These are phyloP conservation scores for Rickenella mellea DNA, from an alignment of 768 basidiomycete species.

Conservation along the genomic window DNA sequence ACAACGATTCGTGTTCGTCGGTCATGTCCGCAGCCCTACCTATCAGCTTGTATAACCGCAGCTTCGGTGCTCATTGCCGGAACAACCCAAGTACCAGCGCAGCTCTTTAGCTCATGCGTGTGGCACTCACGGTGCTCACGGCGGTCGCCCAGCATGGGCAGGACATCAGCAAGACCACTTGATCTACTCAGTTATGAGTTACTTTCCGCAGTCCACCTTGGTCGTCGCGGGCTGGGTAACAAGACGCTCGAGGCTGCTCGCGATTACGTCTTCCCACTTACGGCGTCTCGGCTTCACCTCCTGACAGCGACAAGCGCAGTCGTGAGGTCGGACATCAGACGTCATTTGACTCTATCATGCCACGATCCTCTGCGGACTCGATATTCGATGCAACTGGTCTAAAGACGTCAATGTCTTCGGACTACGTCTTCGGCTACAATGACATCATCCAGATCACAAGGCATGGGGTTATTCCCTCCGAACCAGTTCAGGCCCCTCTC, in stretches of 20 bases:
- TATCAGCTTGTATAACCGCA: slow-evolving; percentile 64
- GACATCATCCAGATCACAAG: slow-evolving; percentile 20
- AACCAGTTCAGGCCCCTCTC: slow-evolving; percentile 58
- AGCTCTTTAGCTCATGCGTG: slow-evolving; percentile 52
- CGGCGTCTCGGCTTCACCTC: slow-evolving; percentile 57
- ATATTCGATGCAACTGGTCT: slow-evolving; percentile 56
- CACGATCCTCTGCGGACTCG: slow-evolving; percentile 37
- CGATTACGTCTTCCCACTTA: slow-evolving; percentile 44
- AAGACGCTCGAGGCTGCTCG: slow-evolving; percentile 76
- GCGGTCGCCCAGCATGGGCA: slow-evolving; percentile 51
- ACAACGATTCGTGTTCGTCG: too few relatives aligned
- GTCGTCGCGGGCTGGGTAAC: slow-evolving; percentile 70
- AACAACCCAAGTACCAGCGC: slow-evolving; percentile 51
- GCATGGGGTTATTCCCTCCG: slow-evolving; percentile 27
- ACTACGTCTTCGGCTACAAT: slow-evolving; percentile 54
- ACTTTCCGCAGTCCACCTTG: slow-evolving; percentile 49
- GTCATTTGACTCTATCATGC: slow-evolving; percentile 62
- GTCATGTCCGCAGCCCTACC: too few relatives aligned
- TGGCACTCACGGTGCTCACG: slow-evolving; percentile 40
- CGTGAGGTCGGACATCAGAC: slow-evolving; percentile 20
- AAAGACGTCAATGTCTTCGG: slow-evolving; percentile 39
- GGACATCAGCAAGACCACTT: slow-evolving; percentile 46
- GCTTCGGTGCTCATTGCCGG: slow-evolving; percentile 35
- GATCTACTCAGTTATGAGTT: slow-evolving; percentile 55
- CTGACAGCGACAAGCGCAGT: slow-evolving; percentile 29